Conservation (phyloP, 495 filamentous ascomycete genomes). For the Aspergillus asperescens region DNA sequence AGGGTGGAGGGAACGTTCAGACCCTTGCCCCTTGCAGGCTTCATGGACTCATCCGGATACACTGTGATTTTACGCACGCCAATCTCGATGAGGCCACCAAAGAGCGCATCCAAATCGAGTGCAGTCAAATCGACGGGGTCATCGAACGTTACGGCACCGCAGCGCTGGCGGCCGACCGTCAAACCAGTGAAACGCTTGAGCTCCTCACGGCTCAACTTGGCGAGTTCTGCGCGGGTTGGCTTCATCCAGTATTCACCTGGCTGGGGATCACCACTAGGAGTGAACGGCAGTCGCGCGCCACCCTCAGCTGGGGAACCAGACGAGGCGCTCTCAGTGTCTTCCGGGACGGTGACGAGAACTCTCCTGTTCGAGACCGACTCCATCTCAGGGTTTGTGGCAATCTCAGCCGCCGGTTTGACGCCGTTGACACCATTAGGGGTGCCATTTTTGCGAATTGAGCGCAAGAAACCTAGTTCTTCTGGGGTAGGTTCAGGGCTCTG, state of each 20-base stretch:
- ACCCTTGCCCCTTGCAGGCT: constrained; percentile 76
- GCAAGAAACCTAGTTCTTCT: constrained; percentile 63
- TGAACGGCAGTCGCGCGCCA: constrained; percentile 27
- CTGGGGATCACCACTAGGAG: constrained; percentile 47
- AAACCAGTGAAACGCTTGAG: constrained; percentile 65
- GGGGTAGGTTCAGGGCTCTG: constrained; percentile 51
- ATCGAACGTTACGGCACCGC: constrained; percentile 76
- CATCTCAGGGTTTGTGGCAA: constrained; percentile 54
- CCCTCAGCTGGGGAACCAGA: constrained; percentile 27
- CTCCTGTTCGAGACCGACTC: constrained; percentile 62
- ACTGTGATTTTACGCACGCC: constrained; percentile 73
- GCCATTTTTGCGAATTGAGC: constrained; percentile 44
- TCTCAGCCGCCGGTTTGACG: constrained; percentile 25
- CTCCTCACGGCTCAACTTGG: constrained; percentile 66
- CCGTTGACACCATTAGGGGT: constrained; percentile 49
- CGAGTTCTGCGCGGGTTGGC: constrained; percentile 64
- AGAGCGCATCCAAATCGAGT: constrained; percentile 66
- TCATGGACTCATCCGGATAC: constrained; percentile 67
- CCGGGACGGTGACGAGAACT: constrained; percentile 73
- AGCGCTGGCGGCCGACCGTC: constrained; percentile 72
- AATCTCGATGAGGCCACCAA: constrained; percentile 66
- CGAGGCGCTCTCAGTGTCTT: constrained; percentile 46
- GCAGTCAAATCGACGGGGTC: constrained; percentile 72
- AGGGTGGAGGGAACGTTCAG: constrained; percentile 88
- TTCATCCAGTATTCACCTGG: constrained; percentile 81